These are phyloP conservation scores for apple (Malus domestica) DNA, from an alignment of 306 rosid species.

Conservation along the genomic window ASM211411v1 NC_041802.1:4130501-4131000, in stretches of 20 bases:
- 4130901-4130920: background rate
- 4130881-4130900: background rate
- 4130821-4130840: background rate
- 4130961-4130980: background rate
- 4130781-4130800: constrained; percentile 38
- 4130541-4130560: constrained; percentile 49
- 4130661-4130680: constrained; percentile 31
- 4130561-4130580: constrained; percentile 15
- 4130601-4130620: constrained; percentile 26
- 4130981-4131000: background rate
- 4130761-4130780: constrained; percentile 6
- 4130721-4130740: background rate
- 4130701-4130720: constrained; percentile 23
- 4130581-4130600: constrained; percentile 30
- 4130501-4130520: background rate
- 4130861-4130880: background rate
- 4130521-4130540: background rate
- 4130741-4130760: background rate
- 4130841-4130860: background rate
- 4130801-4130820: background rate
- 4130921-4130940: background rate
- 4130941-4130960: background rate
- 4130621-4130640: constrained; percentile 32
- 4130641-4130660: constrained; percentile 27
- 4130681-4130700: constrained; percentile 3